Evolutionary conservation across 1,284 basidiomycete species (phyloP).

Genomic region (Vanrija sp.): DNA sequence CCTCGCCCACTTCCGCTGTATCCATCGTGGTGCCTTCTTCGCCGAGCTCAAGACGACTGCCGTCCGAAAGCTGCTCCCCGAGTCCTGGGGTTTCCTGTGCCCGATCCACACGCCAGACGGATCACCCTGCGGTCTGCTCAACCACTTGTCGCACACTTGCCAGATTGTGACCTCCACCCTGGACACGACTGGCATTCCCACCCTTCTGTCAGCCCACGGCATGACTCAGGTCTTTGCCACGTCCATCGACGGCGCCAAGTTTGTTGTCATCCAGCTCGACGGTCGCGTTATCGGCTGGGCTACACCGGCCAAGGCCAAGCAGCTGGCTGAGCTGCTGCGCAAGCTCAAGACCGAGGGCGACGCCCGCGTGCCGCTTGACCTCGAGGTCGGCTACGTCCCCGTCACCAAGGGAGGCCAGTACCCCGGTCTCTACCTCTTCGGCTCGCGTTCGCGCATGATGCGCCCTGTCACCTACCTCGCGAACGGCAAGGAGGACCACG

Average conservation of each 20-base stretch:
- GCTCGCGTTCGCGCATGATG: constrained; percentile 91
- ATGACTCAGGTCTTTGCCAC: constrained; percentile 89
- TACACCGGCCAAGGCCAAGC: constrained; percentile 65
- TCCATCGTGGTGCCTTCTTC: constrained; percentile 99
- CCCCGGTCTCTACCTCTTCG: constrained; percentile 92
- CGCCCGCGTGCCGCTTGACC: constrained; percentile 79
- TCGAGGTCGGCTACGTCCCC: constrained; percentile 93
- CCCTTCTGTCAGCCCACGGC: constrained; percentile 78
- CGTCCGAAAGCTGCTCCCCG: constrained; percentile 93
- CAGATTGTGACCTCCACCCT: constrained; percentile 80
- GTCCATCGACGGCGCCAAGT: constrained; percentile 69
- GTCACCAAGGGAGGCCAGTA: constrained; percentile 91
- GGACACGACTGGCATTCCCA: constrained; percentile 71
- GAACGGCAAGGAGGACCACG: constrained; percentile 82
- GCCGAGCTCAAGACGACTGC: constrained; percentile 98
- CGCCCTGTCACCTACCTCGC: constrained; percentile 87
- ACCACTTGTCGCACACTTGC: constrained; percentile 93
- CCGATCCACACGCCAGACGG: constrained; percentile 99
- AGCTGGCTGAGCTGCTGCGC: constrained; percentile 78
- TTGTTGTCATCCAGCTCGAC: constrained; percentile 88
- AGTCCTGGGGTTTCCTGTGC: constrained; percentile 99
- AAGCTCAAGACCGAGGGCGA: constrained; percentile 92
- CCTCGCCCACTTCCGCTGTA: constrained; percentile 96
- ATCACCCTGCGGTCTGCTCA: constrained; percentile 93
- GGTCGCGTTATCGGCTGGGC: constrained; percentile 97